These are phyloP conservation scores for Globisporangium mamillatum DNA, from an alignment of 352 stramenopile species.

Conservation along the genomic window DNA sequence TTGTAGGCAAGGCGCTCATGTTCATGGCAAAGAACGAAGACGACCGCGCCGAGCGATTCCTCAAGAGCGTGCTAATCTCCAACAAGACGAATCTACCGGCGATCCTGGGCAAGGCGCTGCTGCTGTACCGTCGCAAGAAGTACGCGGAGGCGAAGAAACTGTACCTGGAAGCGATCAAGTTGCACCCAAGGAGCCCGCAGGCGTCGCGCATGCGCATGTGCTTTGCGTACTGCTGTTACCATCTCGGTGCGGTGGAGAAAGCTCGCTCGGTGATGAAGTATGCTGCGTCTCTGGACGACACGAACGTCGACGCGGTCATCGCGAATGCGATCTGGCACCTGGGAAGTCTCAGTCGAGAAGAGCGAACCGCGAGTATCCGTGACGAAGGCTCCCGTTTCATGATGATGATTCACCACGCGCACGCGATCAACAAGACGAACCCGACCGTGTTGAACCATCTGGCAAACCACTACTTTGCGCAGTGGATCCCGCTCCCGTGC, in stretches of 20 bases:
- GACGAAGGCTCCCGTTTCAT: slow-evolving; percentile 90
- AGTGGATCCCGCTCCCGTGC: slow-evolving; percentile 92
- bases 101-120: slow-evolving; percentile 81
- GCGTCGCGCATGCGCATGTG: slow-evolving; percentile 92
- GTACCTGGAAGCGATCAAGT: slow-evolving; percentile 93
- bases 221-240: slow-evolving; percentile 96
- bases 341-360: slow-evolving; percentile 69
- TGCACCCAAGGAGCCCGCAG: slow-evolving; percentile 90
- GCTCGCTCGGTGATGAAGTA: slow-evolving; percentile 84
- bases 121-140: slow-evolving; percentile 88
- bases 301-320: slow-evolving; percentile 94
- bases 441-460: slow-evolving; percentile 95
- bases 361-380: slow-evolving; percentile 72
- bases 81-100: slow-evolving; percentile 87
- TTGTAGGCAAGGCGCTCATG: slow-evolving; percentile 91
- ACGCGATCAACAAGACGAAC: slow-evolving; percentile 86
- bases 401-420: slow-evolving; percentile 90
- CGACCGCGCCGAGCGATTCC: slow-evolving; percentile 87
- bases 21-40: slow-evolving; percentile 92
- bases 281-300: slow-evolving; percentile 78
- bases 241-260: slow-evolving; percentile 90
- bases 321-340: slow-evolving; percentile 92
- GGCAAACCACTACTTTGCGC: slow-evolving; percentile 98
- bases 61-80: slow-evolving; percentile 90
- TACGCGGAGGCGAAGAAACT: slow-evolving; percentile 89